Evolutionary conservation across 2,329 filamentous ascomycete species (phyloP), one percentile per base, ranked within the genome.

Genomic region (Diaporthe velutina): DNA sequence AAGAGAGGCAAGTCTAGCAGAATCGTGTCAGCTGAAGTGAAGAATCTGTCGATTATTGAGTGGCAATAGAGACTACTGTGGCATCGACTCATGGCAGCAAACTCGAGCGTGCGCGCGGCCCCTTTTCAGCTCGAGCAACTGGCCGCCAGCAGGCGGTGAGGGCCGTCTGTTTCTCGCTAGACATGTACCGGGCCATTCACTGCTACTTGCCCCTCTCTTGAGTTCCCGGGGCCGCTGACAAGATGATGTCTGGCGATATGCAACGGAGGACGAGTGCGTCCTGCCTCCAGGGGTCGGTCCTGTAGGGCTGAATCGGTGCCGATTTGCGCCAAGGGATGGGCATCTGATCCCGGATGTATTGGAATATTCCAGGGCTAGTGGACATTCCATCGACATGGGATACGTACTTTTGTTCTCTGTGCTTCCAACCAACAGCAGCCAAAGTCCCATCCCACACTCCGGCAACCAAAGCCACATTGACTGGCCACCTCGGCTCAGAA

Each of bases 261-360:
- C 48, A 60, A 50, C n/a, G 19, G 52, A 10, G 28, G 35, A 30
- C 8, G 35, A 45, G 52, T n/a, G 38, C 48, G 52, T 15, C 52
- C 25, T 35, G n/a, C 13, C 40, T 60, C 68, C 68, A 38, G 68
- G 68, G 45, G 66, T 42, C 25, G 52, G 42, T 54, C 33, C 38
- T 30, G 48, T 72, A 72, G 70, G 70, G 70, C 70, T 72, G 70
- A 71, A 61, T 30, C 70, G n/a, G 55, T 28, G 45, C 68, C 38
- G 52, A 58, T 35, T 45, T 38, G 19, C 38, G 52, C 67, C 52
- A 57, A 57, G 66, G 48, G 3, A 42, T 70, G 30, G 67, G 67
- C 50, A 33, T 33, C 33, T 70, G 38, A 57, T 40, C 52, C 35
- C 35, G 67, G 50, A 38, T 57, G 48, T 30, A 57, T 52, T 55